These are phyloP conservation scores for Apiotrichum siamense DNA, from an alignment of 1,284 basidiomycete species.

Conservation along the genomic window DNA sequence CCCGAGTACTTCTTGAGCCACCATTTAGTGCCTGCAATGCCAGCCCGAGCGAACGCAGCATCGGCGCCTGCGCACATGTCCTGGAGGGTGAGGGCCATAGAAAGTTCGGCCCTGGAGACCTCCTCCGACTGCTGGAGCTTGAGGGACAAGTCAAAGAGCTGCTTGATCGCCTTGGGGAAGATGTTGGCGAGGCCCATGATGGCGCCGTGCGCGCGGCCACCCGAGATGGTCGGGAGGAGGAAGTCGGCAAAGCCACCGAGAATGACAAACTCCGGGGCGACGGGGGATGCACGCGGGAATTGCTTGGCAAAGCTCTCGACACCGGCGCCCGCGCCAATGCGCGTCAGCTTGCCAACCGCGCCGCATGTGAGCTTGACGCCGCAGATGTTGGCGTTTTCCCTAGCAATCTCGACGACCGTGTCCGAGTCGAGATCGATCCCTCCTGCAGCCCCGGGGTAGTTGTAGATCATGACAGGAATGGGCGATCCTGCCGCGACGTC, in stretches of 20 bases:
- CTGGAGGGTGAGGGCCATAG: conserved; percentile 68
- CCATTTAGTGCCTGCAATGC: conserved; percentile 76
- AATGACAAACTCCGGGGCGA: conserved; percentile 57
- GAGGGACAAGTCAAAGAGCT: conserved; percentile 59
- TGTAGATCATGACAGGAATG: conserved; percentile 83
- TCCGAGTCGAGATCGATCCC: conserved; percentile 83
- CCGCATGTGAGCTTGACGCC: conserved; percentile 88
- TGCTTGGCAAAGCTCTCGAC: conserved; percentile 56
- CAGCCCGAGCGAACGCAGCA: conserved; percentile 67
- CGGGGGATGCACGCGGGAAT: conserved; percentile 57
- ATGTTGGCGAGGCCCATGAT: conserved; percentile 76
- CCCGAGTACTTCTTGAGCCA: conserved; percentile 63
- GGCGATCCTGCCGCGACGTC: conserved; percentile 71
- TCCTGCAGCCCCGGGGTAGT: conserved; percentile 76
- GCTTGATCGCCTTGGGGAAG: conserved; percentile 60
- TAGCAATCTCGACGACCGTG: conserved; percentile 69
- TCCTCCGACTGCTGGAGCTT: conserved; percentile 52
- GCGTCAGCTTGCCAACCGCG: conserved; percentile 80
- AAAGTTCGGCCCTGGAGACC: conserved; percentile 52
- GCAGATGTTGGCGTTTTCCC: conserved; percentile 52
- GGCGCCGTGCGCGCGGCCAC: conserved; percentile 59
- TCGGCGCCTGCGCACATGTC: conserved; percentile 73
- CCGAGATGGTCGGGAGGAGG: conserved; percentile 61
- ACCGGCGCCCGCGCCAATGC: conserved; percentile 66
- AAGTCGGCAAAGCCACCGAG: conserved; percentile 74